Base-by-base conservation (phyloP, 495 filamentous ascomycete species). In the Penicillium psychrofluorescens region DNA sequence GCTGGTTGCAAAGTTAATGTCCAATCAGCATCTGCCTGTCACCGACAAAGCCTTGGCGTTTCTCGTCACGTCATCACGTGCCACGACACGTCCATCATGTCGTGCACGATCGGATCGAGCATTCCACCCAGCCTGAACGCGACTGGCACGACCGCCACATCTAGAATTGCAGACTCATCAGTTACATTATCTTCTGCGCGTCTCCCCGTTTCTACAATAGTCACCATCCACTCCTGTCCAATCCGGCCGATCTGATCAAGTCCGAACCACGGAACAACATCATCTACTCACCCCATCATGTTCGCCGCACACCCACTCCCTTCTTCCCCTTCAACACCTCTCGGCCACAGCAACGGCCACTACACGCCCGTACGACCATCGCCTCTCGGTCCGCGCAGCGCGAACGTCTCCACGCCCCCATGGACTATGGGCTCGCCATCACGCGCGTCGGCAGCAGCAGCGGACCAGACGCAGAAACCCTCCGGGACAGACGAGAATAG, bases 331-430 rank as follows among this genome's bases (percentile, higher is more conserved):
- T 29, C 49, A 35, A 54, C 53, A 12, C 51, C 55, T 40, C 52
- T 58, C 51, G 54, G 57, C 44, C 54, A 61, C 49, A 53, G 41
- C n/a, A n/a, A n/a, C n/a, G n/a, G n/a, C 63, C 13, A 76, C 73
- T 44, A 70, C 75, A 40, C 77, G 68, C 63, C 69, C 67, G 35
- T 68, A 59, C 57, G 75, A 63, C 49, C 81, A 71, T 64, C 70
- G 54, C 46, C 75, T 67, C 59, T 80, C 72, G 46, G 77, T 36
- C 49, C 29, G 10, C 51, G 49, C 28, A 54, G 16, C 44, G 32
- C 46, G 13, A 61, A 53, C 46, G 50, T 61, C 55, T 41, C 58
- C 48, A 48, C 62, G 36, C 54, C 53, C 46, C 50, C 43, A 46
- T 56, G 58, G 55, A 50, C 52, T 35, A 61, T 59, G 58, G 40